Base-by-base conservation (phyloP, 2,329 filamentous ascomycete genomes). In the Domatiomyces globalis region DNA sequence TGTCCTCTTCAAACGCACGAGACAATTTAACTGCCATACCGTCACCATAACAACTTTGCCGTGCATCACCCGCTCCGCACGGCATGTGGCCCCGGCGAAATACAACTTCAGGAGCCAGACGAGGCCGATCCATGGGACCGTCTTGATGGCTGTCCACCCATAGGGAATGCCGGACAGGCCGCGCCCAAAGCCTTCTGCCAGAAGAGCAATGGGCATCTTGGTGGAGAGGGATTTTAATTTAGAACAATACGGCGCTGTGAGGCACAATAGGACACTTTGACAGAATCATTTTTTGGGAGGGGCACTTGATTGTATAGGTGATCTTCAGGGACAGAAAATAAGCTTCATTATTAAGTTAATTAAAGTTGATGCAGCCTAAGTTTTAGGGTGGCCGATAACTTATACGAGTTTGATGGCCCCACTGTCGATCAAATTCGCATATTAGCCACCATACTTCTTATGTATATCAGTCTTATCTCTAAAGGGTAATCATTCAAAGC, bases 21-120 rank as follows among this genome's bases (percentile, higher is more conserved):
- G 33, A 15, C 9, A 15, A 5, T 39, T 7, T 15, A 39, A 39
- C 5, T 20, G 22, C 54, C 70, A 49, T 73, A 83, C 89, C 17
- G 92, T 98, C 49, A 98, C 79, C 74, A 98, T 83, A 45, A 95
- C 77, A 47, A 98, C 87, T 65, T 94, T 94, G 46, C 87, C 88
- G 67, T 95, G 88, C 81, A 98, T 88, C 51, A 84, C 76, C 53
- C 87, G 78, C 65, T 95, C 88, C 22, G 85, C 78, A 43, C 69
- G 70, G 67, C 92, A 95, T 59, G 69, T 71, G 10, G 82, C 78
- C 59, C 92, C 94, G 57, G 80, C 79, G 62, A 83, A 85, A 71
- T 84, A 95, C 62, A 74, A 73, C 73, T 95, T 96, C 57, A 83
- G 62, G 51, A 76, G 63, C 53, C 71, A 73, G 22, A 85, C 56